Conservation (phyloP, 2,329 filamentous ascomycete species). For the Cladosporium sphaerospermum region DNA sequence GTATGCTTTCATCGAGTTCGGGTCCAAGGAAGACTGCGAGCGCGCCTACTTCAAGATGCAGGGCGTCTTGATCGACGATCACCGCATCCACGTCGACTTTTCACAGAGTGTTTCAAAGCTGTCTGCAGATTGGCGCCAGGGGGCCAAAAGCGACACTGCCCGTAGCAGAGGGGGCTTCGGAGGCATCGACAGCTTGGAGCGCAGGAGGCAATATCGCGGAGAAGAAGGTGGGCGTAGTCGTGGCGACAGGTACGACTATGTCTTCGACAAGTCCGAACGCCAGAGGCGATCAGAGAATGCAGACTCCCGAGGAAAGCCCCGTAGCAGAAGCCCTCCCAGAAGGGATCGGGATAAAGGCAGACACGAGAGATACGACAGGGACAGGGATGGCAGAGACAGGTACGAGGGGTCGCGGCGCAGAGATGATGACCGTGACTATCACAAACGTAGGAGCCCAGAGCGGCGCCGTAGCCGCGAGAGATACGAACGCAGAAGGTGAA, state of each 20-base stretch:
- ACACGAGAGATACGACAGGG: conserved; percentile 10
- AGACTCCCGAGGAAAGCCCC: conserved; percentile 16
- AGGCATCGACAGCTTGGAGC: conserved; percentile 80
- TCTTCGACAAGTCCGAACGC: conserved; percentile 62
- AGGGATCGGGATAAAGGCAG: conserved; percentile 16
- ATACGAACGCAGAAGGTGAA: conserved; percentile 12
- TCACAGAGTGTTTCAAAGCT: conserved; percentile 87
- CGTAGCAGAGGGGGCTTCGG: conserved; percentile 73
- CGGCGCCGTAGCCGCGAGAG: conserved; percentile 8
- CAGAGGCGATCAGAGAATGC: conserved; percentile 12
- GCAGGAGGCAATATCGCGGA: conserved; percentile 82
- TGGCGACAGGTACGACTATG: conserved; percentile 63
- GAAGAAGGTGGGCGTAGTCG: conserved; percentile 38
- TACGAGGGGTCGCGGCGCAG: conserved; percentile 12
- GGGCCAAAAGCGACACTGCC: conserved; percentile 73
- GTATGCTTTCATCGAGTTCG: conserved; percentile 96
- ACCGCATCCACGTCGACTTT: conserved; percentile 97
- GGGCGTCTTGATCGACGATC: conserved; percentile 90
- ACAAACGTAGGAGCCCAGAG: conserved; percentile 8
- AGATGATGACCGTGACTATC: conserved; percentile 7
- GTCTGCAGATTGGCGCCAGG: conserved; percentile 81
- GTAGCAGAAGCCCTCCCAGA: conserved; percentile 26
- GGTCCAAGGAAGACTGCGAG: conserved; percentile 87
- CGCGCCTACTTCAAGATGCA: conserved; percentile 99
- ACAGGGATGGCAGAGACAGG: conserved; percentile 11